Evolutionary conservation across 169 alveolate genomes (phyloP).

Genomic region (Eimeria necatrix): DNA sequence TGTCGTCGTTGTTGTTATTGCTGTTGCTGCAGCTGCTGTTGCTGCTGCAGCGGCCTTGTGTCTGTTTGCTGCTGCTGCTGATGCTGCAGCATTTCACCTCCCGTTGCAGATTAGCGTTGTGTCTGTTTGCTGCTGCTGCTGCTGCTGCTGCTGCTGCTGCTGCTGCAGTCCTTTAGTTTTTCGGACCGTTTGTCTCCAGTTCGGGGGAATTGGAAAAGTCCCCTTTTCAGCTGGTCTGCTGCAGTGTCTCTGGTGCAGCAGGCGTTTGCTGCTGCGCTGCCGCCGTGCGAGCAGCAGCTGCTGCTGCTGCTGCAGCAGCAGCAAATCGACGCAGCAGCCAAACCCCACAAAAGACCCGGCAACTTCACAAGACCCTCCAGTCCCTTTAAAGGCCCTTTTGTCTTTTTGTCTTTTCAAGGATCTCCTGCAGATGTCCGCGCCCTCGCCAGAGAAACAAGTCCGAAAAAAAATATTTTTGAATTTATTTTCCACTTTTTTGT

Average conservation of each 20-base stretch:
- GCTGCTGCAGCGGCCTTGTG: not conserved
- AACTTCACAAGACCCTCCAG: not conserved
- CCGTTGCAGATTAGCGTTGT: no score
- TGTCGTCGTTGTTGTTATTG: no score
- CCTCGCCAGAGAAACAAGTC: constrained; percentile 25
- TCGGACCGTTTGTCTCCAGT: not conserved
- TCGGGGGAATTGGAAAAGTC: not conserved
- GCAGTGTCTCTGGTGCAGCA: constrained; percentile 10
- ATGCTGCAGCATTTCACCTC: no score
- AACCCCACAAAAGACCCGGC: not conserved
- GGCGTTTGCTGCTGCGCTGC: not conserved
- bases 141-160: not conserved
- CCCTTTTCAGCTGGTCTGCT: not conserved
- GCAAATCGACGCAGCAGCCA: not conserved
- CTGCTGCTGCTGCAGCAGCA: not conserved
- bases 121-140: not conserved
- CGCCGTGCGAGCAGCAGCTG: not conserved
- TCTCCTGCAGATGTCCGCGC: not conserved
- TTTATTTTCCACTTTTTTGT: no score
- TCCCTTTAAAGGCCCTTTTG: not conserved
- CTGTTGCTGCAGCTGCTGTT: not conserved
- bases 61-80: not conserved
- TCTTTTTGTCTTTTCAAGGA: not conserved
- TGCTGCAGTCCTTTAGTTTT: not conserved
- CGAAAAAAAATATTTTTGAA: no score